phyloP scores from a whole-genome alignment of 2,329 filamentous ascomycete genomes.

The Penicillium sp. region DNA sequence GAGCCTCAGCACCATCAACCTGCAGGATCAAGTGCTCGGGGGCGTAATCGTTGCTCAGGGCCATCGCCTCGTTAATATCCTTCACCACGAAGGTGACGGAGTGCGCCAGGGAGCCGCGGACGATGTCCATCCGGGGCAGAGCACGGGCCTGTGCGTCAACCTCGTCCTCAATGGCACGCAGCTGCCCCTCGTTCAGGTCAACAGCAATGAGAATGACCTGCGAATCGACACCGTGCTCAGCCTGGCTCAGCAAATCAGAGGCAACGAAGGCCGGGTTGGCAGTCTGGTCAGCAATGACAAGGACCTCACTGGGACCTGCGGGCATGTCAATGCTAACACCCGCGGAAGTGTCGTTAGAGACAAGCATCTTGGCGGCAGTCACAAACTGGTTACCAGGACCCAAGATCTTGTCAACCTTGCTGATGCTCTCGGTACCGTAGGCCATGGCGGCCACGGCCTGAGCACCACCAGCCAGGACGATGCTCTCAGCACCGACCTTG shows the following conservation, averaged over 20 bases:
- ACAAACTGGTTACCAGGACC: conserved; percentile 98
- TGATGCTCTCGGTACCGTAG: conserved; percentile 91
- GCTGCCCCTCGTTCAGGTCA: conserved; percentile 68
- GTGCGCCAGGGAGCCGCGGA: conserved; percentile 85
- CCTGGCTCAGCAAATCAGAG: conserved; percentile 89
- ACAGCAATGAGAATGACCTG: conserved; percentile 91
- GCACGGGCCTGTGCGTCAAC: conserved; percentile 83
- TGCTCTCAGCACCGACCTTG: conserved; percentile 93
- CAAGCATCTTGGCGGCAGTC: conserved; percentile 96
- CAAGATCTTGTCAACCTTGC: conserved; percentile 97
- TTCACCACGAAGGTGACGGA: conserved; percentile 80
- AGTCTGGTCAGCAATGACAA: conserved; percentile 88
- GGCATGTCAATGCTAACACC: conserved; percentile 98
- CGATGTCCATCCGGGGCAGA: conserved; percentile 88
- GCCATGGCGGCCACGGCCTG: conserved; percentile 96
- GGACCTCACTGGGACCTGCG: conserved; percentile 90
- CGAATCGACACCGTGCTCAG: conserved; percentile 93
- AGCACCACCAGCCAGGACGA: conserved; percentile 91
- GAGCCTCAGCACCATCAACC: conserved; percentile 70
- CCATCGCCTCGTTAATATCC: conserved; percentile 70
- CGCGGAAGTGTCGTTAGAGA: conserved; percentile 94
- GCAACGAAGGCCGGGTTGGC: conserved; percentile 94
- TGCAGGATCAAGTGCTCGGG: conserved; percentile 96
- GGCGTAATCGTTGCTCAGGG: conserved; percentile 87
- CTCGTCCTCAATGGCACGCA: conserved; percentile 86